Conservation (phyloP, 169 alveolate genomes). For the Amoebophrya sp. region DNA sequence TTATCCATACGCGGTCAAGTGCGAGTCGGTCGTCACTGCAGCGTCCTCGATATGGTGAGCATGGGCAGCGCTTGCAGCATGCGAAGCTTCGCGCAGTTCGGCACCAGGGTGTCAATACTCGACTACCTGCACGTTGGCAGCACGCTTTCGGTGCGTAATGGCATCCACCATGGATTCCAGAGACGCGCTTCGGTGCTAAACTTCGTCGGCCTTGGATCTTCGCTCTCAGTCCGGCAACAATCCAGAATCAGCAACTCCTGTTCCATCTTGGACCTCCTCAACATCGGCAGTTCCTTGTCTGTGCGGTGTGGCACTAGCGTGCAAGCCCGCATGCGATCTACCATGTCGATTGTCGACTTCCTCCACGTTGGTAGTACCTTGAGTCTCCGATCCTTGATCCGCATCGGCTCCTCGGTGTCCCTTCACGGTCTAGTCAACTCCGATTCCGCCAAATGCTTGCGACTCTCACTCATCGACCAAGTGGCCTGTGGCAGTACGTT, state of each 20-base stretch:
- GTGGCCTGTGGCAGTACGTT: background rate
- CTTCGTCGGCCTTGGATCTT: background rate
- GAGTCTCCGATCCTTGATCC: background rate
- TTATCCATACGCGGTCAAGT: too few species aligned
- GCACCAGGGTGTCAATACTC: background rate
- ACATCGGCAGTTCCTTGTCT: slow-evolving; percentile 27
- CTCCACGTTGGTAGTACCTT: background rate
- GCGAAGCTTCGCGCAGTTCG: background rate
- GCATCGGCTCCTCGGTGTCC: background rate
- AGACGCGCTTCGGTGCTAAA: background rate
- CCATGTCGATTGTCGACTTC: background rate
- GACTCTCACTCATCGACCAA: background rate
- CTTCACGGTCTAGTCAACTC: background rate
- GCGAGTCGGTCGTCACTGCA: too few species aligned
- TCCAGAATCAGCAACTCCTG: background rate
- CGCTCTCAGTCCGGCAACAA: background rate
- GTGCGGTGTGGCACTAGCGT: background rate
- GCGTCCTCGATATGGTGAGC: background rate
- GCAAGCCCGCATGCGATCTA: background rate
- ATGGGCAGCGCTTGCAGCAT: slow-evolving; percentile 1
- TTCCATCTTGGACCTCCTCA: background rate
- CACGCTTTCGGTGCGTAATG: background rate
- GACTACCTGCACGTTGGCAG: slow-evolving; percentile 14
- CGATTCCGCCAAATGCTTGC: background rate
- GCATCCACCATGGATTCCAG: background rate